Percentiles rank a stretch among this genome's conserved stretches.
Evolutionary conservation across 495 filamentous ascomycete species (phyloP).

Genomic region (Trichoderma gamsii): DNA sequence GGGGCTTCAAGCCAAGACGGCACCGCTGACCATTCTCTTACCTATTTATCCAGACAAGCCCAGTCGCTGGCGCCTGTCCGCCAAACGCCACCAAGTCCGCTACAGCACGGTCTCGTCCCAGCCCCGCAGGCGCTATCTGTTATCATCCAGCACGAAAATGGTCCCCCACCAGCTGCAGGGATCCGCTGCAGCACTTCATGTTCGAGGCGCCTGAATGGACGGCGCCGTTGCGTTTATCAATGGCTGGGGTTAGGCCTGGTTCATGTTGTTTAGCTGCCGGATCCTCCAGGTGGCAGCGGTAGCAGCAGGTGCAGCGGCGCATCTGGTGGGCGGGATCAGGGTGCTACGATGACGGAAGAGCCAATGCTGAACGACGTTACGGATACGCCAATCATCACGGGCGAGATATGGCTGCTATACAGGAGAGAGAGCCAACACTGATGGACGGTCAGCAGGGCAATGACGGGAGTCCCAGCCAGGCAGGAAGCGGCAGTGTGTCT

Average conservation of each 20-base stretch:
- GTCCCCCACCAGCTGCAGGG: constrained; percentile 5
- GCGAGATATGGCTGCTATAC: no score
- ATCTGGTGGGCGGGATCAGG: neutral
- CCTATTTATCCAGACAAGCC: constrained; percentile 7
- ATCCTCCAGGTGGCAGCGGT: neutral
- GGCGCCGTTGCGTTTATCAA: neutral
- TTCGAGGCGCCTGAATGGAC: neutral
- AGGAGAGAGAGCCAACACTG: no score
- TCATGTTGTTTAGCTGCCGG: neutral
- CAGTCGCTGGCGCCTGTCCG: neutral
- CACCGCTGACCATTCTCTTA: neutral
- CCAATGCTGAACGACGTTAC: no score
- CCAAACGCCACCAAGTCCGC: neutral
- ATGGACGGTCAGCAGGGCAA: no score
- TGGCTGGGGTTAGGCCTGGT: neutral
- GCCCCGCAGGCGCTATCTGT: constrained; percentile 7
- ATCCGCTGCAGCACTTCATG: constrained; percentile 8
- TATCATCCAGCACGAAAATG: neutral
- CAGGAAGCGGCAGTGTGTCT: no score
- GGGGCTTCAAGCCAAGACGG: no score
- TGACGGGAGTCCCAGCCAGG: no score
- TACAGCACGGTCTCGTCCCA: neutral
- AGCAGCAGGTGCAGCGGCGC: neutral
- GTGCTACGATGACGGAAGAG: no score
- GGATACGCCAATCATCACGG: no score